Percentiles rank a stretch among this genome's conserved stretches.
Evolutionary conservation across 208 protist genomes (phyloP).

Genomic region (Endotrypanum monterogeii): DNA sequence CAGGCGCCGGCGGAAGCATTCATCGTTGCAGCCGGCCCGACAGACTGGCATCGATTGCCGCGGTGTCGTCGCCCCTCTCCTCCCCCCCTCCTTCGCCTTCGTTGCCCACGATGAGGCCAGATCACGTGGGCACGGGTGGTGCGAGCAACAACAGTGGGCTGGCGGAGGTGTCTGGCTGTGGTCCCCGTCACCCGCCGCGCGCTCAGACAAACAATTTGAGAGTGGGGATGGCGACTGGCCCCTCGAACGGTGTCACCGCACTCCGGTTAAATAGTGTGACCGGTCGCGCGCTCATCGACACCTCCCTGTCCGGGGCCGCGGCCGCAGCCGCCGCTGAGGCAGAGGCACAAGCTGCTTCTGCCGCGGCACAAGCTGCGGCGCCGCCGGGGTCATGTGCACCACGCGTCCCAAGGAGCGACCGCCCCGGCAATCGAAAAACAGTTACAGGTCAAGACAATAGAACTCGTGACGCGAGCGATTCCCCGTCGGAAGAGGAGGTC

Average conservation of each 20-base stretch:
- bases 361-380: not conserved
- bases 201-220: not conserved
- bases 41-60: not conserved
- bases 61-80: not conserved
- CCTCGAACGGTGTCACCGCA: conserved; percentile 4
- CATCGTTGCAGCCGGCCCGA: conserved; percentile 8
- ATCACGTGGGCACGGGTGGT: not conserved
- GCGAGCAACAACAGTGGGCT: not conserved
- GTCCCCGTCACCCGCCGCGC: conserved; percentile 18
- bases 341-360: conserved; percentile 27
- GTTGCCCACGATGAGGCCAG: not conserved
- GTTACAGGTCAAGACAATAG: not conserved
- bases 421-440: not conserved
- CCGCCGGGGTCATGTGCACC: not conserved
- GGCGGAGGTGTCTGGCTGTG: conserved; percentile 24
- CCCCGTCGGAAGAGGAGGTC: conserved; percentile 22
- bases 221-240: not conserved
- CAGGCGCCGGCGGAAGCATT: conserved; percentile 13
- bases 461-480: conserved; percentile 12
- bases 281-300: not conserved
- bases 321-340: conserved; percentile 10
- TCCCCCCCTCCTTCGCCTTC: too few relatives aligned
- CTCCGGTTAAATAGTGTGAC: not conserved
- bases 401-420: conserved; percentile 22
- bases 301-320: not conserved